Base-by-base conservation (phyloP, 2,329 filamentous ascomycete species). In the Cercospora zeina region DNA sequence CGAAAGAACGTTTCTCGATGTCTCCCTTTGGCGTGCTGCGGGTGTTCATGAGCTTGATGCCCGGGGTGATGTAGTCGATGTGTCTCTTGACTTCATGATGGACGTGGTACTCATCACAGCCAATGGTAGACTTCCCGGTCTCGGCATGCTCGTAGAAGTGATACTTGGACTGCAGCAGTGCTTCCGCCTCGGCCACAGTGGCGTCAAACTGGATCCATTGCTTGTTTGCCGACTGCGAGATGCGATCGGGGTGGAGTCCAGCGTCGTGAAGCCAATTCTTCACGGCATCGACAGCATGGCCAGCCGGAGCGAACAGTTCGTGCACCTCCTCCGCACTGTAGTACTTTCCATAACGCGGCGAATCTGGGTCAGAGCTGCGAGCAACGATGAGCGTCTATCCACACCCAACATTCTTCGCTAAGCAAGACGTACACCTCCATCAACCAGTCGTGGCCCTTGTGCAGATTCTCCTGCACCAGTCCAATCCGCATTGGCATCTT, bases 141-240 rank as follows among this genome's bases (percentile, higher is more conserved):
- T 80, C 76, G 9, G 81, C 81, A 72, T 86, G 83, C 71, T 88
- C 85, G 64, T 83, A 82, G 45, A 86, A 80, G 61, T 85, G 84
- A 54, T 82, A 85, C 66, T 86, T 85, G 59, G 77, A 71, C 63
- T 74, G 70, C 5, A 79, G 69, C 6, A 80, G 67, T 13, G 58
- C 54, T 31, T 80, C 78, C 2, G 74, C 74, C 50, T 80, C 72
- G 3, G 61, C 60, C n/a, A 75, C 74, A 1, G 71, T 69, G 7
- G 77, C 74, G 62, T 80, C 76, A 39, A 80, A 77, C 64, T 78
- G 76, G 49, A 80, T 68, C 78, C 77, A 80, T 70, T 78, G 68
- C 57, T 60, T 59, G 58, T 67, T 64, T 55, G 55, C 51, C 64
- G 73, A 76, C 50, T 75, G 74, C 9, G 72, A 72, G 62, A 77